Evolutionary conservation across 805 yeast species (phyloP), one percentile per base, ranked within the genome.

Genomic region (Candida ponderosae): DNA sequence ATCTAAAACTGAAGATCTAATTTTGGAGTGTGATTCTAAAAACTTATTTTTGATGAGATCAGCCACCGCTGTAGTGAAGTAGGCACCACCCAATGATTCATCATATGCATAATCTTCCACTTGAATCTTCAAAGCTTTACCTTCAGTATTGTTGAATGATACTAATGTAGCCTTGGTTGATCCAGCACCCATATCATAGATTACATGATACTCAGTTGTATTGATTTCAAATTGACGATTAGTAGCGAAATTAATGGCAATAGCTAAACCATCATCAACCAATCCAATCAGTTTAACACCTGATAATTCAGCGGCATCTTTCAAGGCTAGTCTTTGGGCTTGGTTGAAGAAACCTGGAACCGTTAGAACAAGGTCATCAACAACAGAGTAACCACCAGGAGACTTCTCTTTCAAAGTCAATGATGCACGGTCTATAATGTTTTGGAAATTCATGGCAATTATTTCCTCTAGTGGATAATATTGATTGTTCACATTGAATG

Each of bases 151-250:
- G 15, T 60, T 57, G 43, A 80, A 67, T 1, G 89, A 76, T 35
- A 88, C 74, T n/a, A 93, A 62, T 0, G 97, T 83, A 2, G 95
- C 95, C 38, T 80, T 76, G 0, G 95, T 83, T 1, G 95, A 80
- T 2, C 95, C 95, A 5, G 96, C 90, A 33, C 98, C 98, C 74
- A 84, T 74, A 57, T 93, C 98, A 54, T 81, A 87, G 27, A 93
- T 72, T 35, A 87, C 54, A 53, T 84, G 84, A 50, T 76, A 70
- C 47, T 75, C 76, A 39, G 67, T 71, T 3, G 66, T 69, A 11
- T 41, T 40, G 6, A 57, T 53, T 27, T 60, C 58, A 42, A 72
- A 72, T 23, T 66, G 65, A 35, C 76, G 68, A 32, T 72, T 69
- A 24, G 83, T 68, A 2, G 86, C 85, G 56, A 76, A 89, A 51